A percentile compares a stretch with the other conserved stretches of the same genome.
phyloP scores from a whole-genome alignment of 129 eudicot genomes.

The Lonicera japonica region DNA sequence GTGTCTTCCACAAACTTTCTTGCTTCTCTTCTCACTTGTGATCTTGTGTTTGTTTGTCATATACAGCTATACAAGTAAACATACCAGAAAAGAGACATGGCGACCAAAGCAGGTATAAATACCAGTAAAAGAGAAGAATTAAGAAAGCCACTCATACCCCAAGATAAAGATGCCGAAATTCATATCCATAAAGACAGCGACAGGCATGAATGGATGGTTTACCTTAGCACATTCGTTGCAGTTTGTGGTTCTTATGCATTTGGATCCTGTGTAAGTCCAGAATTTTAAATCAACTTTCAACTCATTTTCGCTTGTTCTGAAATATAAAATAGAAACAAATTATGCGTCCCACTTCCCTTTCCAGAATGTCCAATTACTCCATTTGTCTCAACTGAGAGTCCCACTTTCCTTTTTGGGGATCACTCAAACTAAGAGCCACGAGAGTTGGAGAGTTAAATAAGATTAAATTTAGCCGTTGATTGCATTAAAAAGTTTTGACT shows the following conservation, averaged over 20 bases:
- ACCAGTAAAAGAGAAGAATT: slow-evolving; percentile 30
- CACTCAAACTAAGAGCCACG: neutral
- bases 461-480: no score
- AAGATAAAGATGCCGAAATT: slow-evolving; percentile 1
- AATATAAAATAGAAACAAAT: neutral
- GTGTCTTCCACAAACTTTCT: neutral
- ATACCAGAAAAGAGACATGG: slow-evolving; percentile 15
- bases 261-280: slow-evolving; percentile 75
- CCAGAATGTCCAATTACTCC: no score
- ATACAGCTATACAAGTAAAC: neutral
- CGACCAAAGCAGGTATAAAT: slow-evolving; percentile 15
- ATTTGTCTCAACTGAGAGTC: no score
- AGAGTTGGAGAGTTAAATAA: no score
- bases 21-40: neutral
- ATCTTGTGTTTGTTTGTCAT: no score
- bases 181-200: slow-evolving; percentile 9
- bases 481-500: no score
- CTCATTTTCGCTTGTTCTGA: neutral
- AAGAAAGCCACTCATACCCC: slow-evolving; percentile 38
- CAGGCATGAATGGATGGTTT: slow-evolving; percentile 59
- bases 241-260: slow-evolving; percentile 93
- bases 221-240: slow-evolving; percentile 76
- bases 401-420: no score
- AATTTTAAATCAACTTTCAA: neutral
- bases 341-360: no score